Conservation (phyloP, 2,329 filamentous ascomycete genomes). For the Fusarium poae region DNA sequence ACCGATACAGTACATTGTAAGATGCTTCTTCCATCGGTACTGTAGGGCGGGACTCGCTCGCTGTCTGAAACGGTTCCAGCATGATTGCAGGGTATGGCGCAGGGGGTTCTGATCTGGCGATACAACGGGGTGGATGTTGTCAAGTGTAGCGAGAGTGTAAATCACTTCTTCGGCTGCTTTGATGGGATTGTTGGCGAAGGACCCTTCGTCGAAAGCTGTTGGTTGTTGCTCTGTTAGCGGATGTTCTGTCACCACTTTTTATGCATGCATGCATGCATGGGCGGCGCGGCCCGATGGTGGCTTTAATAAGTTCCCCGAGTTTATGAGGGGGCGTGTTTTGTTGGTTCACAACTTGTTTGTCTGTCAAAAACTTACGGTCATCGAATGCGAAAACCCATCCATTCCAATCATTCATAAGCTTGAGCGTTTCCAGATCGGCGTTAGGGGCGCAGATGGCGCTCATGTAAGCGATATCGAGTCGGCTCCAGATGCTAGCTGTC, state of each 20-base stretch:
- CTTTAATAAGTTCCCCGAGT: neutral
- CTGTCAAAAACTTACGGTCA: slow-evolving; percentile 15
- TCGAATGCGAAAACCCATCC: slow-evolving; percentile 34
- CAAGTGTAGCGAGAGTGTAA: slow-evolving; percentile 28
- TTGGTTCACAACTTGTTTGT: neutral
- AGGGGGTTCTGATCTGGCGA: slow-evolving; percentile 21
- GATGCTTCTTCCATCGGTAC: slow-evolving; percentile 33
- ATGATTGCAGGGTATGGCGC: slow-evolving; percentile 29
- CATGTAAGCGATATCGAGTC: slow-evolving; percentile 30
- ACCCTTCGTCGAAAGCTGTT: slow-evolving; percentile 30
- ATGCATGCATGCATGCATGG: slow-evolving; percentile 15
- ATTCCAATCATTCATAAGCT: slow-evolving; percentile 35
- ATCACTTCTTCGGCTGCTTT: slow-evolving; percentile 34
- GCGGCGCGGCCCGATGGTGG: slow-evolving; percentile 20
- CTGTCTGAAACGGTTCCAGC: slow-evolving; percentile 27
- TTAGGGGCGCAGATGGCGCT: slow-evolving; percentile 30
- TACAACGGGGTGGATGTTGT: slow-evolving; percentile 25
- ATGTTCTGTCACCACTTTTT: slow-evolving; percentile 17
- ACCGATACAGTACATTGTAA: slow-evolving; percentile 30
- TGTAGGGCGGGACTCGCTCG: slow-evolving; percentile 21
- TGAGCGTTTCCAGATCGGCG: slow-evolving; percentile 28
- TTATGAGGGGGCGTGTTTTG: neutral
- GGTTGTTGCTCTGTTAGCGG: neutral
- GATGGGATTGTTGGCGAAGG: slow-evolving; percentile 28
- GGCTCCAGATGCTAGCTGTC: slow-evolving; percentile 22